phyloP scores from a whole-genome alignment of 2,329 filamentous ascomycete species.

The Emydomyces testavorans region DNA sequence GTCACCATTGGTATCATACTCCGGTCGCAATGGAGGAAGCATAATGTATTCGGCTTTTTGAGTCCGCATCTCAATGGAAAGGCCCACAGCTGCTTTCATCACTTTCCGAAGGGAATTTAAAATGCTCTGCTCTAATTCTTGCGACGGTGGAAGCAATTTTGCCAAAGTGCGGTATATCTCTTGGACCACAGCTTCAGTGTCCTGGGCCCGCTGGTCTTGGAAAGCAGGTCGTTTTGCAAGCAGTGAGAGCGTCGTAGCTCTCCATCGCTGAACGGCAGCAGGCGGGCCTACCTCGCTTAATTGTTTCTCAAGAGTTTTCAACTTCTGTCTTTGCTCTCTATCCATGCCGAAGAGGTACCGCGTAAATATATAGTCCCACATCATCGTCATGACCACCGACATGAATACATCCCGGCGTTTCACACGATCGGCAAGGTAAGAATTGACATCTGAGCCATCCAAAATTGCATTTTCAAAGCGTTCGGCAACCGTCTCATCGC shows the following conservation, averaged over 20 bases:
- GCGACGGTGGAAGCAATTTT: slow-evolving; percentile 74
- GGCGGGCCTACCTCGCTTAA: slow-evolving; percentile 76
- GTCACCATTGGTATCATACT: slow-evolving; percentile 89
- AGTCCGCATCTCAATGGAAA: slow-evolving; percentile 93
- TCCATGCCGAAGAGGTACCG: slow-evolving; percentile 98
- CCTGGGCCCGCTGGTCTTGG: slow-evolving; percentile 66
- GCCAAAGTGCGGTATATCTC: slow-evolving; percentile 77
- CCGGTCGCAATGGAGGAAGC: slow-evolving; percentile 85
- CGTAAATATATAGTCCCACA: slow-evolving; percentile 98
- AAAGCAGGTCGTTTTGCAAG: slow-evolving; percentile 73
- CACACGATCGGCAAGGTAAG: slow-evolving; percentile 76
- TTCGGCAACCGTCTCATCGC: slow-evolving; percentile 86
- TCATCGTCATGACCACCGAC: slow-evolving; percentile 97
- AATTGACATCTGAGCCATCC: slow-evolving; percentile 86
- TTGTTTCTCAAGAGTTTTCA: slow-evolving; percentile 89
- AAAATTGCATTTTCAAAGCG: slow-evolving; percentile 88
- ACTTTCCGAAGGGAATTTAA: slow-evolving; percentile 76
- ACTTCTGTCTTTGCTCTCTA: slow-evolving; percentile 89
- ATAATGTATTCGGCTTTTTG: slow-evolving; percentile 97
- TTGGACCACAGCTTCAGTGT: slow-evolving; percentile 91
- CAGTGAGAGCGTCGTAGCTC: slow-evolving; percentile 83
- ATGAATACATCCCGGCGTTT: slow-evolving; percentile 90
- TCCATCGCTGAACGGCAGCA: slow-evolving; percentile 91
- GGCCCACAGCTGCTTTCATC: slow-evolving; percentile 73
- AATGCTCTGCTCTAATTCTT: slow-evolving; percentile 67